Base-by-base conservation (phyloP, 2,329 filamentous ascomycete genomes). In the Thermoascus crustaceus region DNA sequence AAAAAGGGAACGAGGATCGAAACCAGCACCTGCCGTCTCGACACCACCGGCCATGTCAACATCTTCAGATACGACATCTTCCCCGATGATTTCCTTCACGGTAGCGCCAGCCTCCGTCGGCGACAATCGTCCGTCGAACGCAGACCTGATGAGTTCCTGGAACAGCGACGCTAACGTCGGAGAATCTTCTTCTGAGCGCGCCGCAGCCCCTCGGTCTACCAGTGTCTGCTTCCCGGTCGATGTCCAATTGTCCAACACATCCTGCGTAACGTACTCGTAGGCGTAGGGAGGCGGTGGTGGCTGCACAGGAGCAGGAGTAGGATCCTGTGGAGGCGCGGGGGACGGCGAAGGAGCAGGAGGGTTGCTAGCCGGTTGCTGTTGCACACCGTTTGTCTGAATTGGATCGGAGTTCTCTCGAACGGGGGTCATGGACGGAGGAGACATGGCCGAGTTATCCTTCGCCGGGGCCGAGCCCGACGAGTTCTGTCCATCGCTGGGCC, bases 111-210 rank as follows among this genome's bases (percentile, higher is more conserved):
- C 80, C 49, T 88, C 82, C 4, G 61, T 56, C 2, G 85, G 69
- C 24, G 74, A 69, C 30, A 95, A 61, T 32, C 79, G 75, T 26
- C 71, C 73, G 51, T 86, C 80, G 8, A 93, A 63, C 11, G 81
- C 79, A 21, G 85, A 78, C 42, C 81, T 78, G 22, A 91, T 75
- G 23, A 95, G 74, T 57, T 98, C 91, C 63, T 94, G 85, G 47
- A 88, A 86, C 14, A 94, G 67, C 9, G 73, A 73, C 19, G 80
- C 78, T 23, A 94, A 66, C 38, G 78, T 75, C 30, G 80, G 69
- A 5, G 75, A 66, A 52, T 93, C 80, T 46, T 83, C 76, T 45
- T 82, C 73, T 22, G 75, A 65, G 47, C 78, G 75, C 31, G 81
- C 79, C 47, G 78, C 69, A 27, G 73, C 58, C 16, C 80, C 82